Base-by-base conservation (phyloP, 2,329 filamentous ascomycete species). In the Cercospora sojina region DNA sequence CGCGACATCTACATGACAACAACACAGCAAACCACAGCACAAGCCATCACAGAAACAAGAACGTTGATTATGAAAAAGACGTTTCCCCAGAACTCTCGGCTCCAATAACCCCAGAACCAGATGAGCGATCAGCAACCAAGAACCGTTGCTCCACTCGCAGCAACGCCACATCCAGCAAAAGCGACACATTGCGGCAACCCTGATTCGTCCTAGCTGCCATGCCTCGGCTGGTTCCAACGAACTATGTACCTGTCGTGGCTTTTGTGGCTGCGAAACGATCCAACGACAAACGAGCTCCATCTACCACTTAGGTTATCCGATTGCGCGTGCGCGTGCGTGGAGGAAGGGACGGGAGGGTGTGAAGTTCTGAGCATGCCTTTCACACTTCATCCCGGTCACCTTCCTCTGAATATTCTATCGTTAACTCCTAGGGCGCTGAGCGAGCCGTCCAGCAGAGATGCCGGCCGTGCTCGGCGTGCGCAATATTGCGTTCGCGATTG, bases 401-500 rank as follows among this genome's bases (percentile, higher is more conserved):
- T n/a, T n/a, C n/a, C n/a, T n/a, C n/a, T n/a, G n/a, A n/a, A n/a
- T n/a, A n/a, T n/a, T n/a, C n/a, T n/a, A n/a, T n/a, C n/a, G n/a
- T n/a, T n/a, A n/a, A n/a, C n/a, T n/a, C n/a, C n/a, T n/a, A n/a
- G n/a, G n/a, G n/a, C n/a, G n/a, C n/a, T n/a, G n/a, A n/a, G n/a
- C n/a, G n/a, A n/a, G n/a, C n/a, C n/a, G n/a, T n/a, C n/a, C n/a
- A n/a, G n/a, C n/a, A n/a, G n/a, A n/a, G 6, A 56, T 56, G 51
- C 51, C 27, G 5, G 59, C 43, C 27, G 27, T 62, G 1, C 23
- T 60, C 23, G 58, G 58, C n/a, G 43, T 62, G n/a, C 41, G 59
- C 27, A 62, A 62, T 18, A 47, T 62, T 29, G 47, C 18, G 8
- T 53, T 62, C 43, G 59, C 59, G 27, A 25, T 32, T 20, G 59